phyloP scores from a whole-genome alignment of 306 rosid species.

The Vicia faba region DNA sequence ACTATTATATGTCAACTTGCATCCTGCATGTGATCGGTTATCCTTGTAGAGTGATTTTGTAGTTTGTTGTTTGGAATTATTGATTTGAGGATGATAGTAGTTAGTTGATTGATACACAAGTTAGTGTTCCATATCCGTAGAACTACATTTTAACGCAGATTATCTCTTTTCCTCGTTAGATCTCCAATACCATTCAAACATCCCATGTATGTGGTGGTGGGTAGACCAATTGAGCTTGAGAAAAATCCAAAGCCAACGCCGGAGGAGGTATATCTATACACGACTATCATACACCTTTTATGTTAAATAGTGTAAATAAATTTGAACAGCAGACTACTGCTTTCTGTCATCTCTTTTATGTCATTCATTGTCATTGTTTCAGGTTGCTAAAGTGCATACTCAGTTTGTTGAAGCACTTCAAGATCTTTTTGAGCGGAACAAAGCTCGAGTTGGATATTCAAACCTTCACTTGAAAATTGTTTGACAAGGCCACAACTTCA shows the following conservation, averaged over 20 bases:
- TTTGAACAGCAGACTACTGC: not conserved
- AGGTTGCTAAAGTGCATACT: conserved; percentile 62
- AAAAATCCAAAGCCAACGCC: conserved; percentile 71
- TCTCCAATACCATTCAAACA: conserved; percentile 80
- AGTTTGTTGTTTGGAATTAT: conserved; percentile 2
- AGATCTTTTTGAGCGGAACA: conserved; percentile 74
- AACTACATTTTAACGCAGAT: conserved; percentile 8
- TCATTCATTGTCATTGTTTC: conserved; percentile 5
- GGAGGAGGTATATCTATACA: conserved; percentile 49
- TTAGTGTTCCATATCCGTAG: not conserved
- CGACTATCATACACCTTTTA: not conserved
- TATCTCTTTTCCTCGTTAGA: conserved; percentile 45
- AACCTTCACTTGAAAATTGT: conserved; percentile 61
- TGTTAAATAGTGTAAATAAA: not conserved
- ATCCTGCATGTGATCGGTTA: conserved; percentile 8
- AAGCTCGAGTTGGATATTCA: conserved; percentile 60
- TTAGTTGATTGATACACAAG: conserved; percentile 5
- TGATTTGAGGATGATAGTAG: conserved; percentile 6
- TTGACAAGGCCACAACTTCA: conserved; percentile 38
- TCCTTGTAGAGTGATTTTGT: not conserved
- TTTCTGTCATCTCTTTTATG: not conserved
- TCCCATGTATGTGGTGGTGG: conserved; percentile 90
- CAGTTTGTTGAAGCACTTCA: conserved; percentile 68
- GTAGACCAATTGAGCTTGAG: conserved; percentile 77
- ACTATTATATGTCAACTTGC: conserved; percentile 13